Evolutionary conservation across 805 yeast species (phyloP).

Genomic region (Vanderwaltozyma yarrowii): DNA sequence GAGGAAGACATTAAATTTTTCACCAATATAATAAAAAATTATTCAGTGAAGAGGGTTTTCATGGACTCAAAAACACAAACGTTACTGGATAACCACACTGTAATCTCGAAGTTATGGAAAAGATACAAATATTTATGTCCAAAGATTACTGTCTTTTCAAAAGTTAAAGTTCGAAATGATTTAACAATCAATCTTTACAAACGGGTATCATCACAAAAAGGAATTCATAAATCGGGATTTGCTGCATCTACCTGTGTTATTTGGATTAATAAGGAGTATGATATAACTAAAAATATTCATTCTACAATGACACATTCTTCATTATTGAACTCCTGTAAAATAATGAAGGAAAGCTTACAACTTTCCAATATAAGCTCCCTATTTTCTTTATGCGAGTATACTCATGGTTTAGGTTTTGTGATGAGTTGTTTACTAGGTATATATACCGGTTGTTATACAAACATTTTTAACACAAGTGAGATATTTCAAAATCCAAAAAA

Average conservation of each 20-base stretch:
- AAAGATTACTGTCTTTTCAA: constrained; percentile 25
- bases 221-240: constrained; percentile 17
- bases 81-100: constrained; percentile 17
- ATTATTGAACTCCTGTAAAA: constrained; percentile 72
- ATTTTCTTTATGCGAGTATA: constrained; percentile 78
- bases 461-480: constrained; percentile 66
- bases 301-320: constrained; percentile 42
- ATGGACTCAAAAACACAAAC: constrained; percentile 40
- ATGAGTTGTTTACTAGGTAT: constrained; percentile 79
- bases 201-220: constrained; percentile 11
- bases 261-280: constrained; percentile 23
- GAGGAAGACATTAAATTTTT: constrained; percentile 68
- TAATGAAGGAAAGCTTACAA: constrained; percentile 86
- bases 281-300: constrained; percentile 18
- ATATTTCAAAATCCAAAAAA: constrained; percentile 64
- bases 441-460: constrained; percentile 79
- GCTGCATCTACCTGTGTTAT: constrained; percentile 27
- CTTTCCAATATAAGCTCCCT: constrained; percentile 61
- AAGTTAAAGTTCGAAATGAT: constrained; percentile 21
- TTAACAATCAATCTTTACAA: constrained; percentile 13
- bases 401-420: constrained; percentile 78
- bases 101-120: constrained; percentile 18
- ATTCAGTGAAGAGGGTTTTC: constrained; percentile 58
- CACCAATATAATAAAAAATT: constrained; percentile 55
- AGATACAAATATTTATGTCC: constrained; percentile 17